Evolutionary conservation across 1,139 yeast genomes (phyloP), one percentile per base, ranked within the genome.

Genomic region (Tardiomyces blankii): DNA sequence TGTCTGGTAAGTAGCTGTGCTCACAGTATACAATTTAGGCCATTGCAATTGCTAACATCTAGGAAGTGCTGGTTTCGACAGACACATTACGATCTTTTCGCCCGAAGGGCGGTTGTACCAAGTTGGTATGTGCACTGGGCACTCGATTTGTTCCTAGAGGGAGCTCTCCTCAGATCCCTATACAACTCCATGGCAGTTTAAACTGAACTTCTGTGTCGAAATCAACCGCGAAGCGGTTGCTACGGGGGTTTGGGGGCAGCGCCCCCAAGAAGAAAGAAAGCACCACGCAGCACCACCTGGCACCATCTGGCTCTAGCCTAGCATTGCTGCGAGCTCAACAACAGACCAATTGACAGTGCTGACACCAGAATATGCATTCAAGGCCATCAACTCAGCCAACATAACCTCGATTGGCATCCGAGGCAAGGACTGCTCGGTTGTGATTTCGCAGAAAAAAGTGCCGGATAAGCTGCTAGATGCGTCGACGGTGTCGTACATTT

Each of bases 81-180:
- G 98, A 73, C 98, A 91, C 67, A 91, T 91, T 65, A 91, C 98
- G 39, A 89, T 91, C 61, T 91, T 91, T 72, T 89, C 97, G 42
- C 98, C 98, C 23, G 98, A 91, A 66, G 98, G 98, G 44, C 81
- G 98, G 68, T 74, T 91, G 54, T 91, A 85, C 69, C 98, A 91
- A 69, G 98, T 89, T 25, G 25, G 25, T 21, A 21, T 5, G 25
- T 21, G n/a, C 14, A 18, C 13, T 9, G 13, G 18, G 39, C 39
- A 39, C 8, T 12, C 42, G 28, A 35, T 30, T 9, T n/a, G 40
- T 6, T 33, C 9, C 21, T 32, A 19, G 13, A 9, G n/a, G 12
- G 9, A 16, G 4, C n/a, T 13, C 18, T 8, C 18, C 18, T 25
- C 30, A 14, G 12, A 6, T 9, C n/a, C n/a, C n/a, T n/a, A n/a